These are phyloP conservation scores for Dendrobium huoshanense DNA, from an alignment of 106 monocot species.

Conservation along the genomic window DNA sequence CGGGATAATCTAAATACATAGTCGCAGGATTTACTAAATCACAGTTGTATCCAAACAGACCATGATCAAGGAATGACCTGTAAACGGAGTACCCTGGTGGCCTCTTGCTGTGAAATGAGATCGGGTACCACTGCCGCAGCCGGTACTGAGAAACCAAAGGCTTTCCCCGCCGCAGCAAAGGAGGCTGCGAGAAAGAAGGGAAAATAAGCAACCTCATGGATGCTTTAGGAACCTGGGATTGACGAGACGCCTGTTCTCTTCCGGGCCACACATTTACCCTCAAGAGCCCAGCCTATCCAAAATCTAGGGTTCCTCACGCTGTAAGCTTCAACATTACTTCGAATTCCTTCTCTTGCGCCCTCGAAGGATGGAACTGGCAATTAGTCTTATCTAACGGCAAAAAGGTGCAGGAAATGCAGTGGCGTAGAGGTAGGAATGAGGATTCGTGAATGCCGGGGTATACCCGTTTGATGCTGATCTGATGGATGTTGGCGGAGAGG, in stretches of 20 bases:
- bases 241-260: neutral
- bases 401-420: neutral
- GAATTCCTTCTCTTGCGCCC: neutral
- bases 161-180: constrained; percentile 3
- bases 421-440: too few species aligned
- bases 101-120: neutral
- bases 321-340: neutral
- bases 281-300: neutral
- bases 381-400: neutral
- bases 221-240: constrained; percentile 6
- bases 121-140: neutral
- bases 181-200: neutral
- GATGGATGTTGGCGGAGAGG: too few species aligned
- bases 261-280: neutral
- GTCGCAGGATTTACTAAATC: neutral
- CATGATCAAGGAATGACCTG: neutral
- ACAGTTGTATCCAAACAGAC: neutral
- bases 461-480: too few species aligned
- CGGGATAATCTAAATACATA: neutral
- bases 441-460: too few species aligned
- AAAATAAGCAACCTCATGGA: constrained; percentile 1
- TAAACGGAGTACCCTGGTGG: neutral
- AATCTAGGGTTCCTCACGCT: neutral
- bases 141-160: neutral
- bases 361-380: neutral